Base-by-base conservation (phyloP, 1,139 yeast species). In the Hyphopichia buzzinii region DNA sequence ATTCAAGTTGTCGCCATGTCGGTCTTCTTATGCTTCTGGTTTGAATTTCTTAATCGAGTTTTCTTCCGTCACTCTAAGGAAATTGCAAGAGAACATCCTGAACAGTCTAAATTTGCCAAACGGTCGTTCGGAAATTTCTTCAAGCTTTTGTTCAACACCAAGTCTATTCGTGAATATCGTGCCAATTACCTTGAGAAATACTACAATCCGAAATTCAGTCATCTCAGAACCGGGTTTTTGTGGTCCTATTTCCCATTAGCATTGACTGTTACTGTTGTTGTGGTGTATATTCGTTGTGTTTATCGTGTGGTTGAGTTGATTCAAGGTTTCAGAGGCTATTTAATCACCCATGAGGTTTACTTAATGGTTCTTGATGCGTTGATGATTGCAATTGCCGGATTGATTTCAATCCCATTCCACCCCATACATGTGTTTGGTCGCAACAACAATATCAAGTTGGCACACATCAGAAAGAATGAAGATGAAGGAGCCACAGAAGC, bases 261-360 rank as follows among this genome's bases (percentile, higher is more conserved):
- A 2, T 57, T 81, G 13, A 65, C 82, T 0, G 33, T 64, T 8
- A 70, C 85, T 1, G 81, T 83, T 2, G 22, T 81, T 8, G 73
- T 77, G 10, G 72, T 88, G 29, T 84, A 76, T 49, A 72, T 79
- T 36, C 78, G 97, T 59, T 85, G 94, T 56, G 67, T 84, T 27
- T 90, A 87, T 60, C 77, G 97, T 61, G 80, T 88, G 37, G 77
- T 80, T 15, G 97, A 90, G 57, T 71, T 89, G 41, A 67, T 83
- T 3, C 77, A 82, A 50, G 96, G 97, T 12, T 89, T 89, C 79
- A 36, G 50, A 4, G 95, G 96, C 0, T 74, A 68, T 43, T 66
- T 89, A 46, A 81, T 87, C 39, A 60, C 65, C 1, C 81, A 81
- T 49, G 97, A 92, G 59, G 72, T 73, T 25, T 88, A 74, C 57